Percentiles rank a stretch among this genome's conserved stretches.
Conservation (phyloP, 2,329 filamentous ascomycete genomes). For the Didymella arachidicola region DNA sequence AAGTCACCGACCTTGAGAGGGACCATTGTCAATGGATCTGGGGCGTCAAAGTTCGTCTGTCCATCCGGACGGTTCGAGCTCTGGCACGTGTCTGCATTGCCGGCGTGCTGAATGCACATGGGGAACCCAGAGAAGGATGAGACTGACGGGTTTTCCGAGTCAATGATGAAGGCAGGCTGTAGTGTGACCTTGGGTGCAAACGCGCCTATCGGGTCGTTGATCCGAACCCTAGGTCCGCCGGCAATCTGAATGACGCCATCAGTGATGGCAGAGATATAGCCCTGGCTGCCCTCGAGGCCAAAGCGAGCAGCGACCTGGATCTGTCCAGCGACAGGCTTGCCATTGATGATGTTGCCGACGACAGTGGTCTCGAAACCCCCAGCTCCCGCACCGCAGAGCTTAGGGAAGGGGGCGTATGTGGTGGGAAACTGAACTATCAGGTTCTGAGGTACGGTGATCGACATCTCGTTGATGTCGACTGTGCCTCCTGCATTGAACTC, state of each 20-base stretch:
- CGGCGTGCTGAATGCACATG: conserved; percentile 60
- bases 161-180: conserved; percentile 56
- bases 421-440: conserved; percentile 60
- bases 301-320: conserved; percentile 49
- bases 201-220: conserved; percentile 58
- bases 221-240: conserved; percentile 49
- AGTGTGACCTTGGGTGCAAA: conserved; percentile 42
- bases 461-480: conserved; percentile 57
- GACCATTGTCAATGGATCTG: conserved; percentile 52
- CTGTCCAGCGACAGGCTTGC: conserved; percentile 50
- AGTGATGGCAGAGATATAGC: conserved; percentile 49
- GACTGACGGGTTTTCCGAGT: conserved; percentile 59
- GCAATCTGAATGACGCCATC: conserved; percentile 50
- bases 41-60: conserved; percentile 39
- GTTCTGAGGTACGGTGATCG: conserved; percentile 59
- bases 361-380: conserved; percentile 43
- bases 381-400: conserved; percentile 37
- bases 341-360: conserved; percentile 51
- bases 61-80: conserved; percentile 47
- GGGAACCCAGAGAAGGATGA: conserved; percentile 61
- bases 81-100: conserved; percentile 49
- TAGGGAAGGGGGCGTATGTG: conserved; percentile 54
- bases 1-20: conserved; percentile 54
- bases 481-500: conserved; percentile 57
- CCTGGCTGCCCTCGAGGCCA: conserved; percentile 47